Evolutionary conservation across 768 basidiomycete genomes (phyloP).

Genomic region (Candolleomyces efflorescens): DNA sequence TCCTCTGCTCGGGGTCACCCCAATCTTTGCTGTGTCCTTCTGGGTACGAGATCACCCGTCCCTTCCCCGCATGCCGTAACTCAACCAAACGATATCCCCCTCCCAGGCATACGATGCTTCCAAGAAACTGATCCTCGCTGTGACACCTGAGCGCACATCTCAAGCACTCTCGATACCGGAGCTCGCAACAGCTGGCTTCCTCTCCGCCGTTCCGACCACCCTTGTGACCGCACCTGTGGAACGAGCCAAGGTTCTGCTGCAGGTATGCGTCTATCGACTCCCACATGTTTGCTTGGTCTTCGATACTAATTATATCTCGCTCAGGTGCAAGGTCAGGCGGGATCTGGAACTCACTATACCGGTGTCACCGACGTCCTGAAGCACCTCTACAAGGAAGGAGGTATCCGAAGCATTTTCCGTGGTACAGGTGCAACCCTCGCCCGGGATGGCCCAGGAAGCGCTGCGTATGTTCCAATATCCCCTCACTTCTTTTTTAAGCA

Average conservation of each 20-base stretch:
- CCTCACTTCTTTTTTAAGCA: constrained; percentile 3
- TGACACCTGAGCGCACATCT: constrained; percentile 74
- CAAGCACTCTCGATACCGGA: constrained; percentile 66
- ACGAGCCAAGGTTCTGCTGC: constrained; percentile 92
- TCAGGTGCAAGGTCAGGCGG: constrained; percentile 89
- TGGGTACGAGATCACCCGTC: constrained; percentile 57
- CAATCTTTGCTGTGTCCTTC: constrained; percentile 97
- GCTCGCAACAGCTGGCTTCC: constrained; percentile 88
- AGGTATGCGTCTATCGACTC: constrained; percentile 42
- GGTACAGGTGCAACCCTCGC: constrained; percentile 92
- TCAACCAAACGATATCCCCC: constrained; percentile 1
- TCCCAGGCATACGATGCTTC: constrained; percentile 87
- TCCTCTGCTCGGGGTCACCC: constrained; percentile 90
- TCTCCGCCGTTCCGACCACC: constrained; percentile 91
- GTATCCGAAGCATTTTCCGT: constrained; percentile 85
- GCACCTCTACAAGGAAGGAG: constrained; percentile 92
- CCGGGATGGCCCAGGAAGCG: constrained; percentile 94
- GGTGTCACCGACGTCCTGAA: constrained; percentile 90
- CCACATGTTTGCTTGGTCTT: neutral
- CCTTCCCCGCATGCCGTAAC: constrained; percentile 4
- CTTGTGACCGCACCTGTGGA: constrained; percentile 95
- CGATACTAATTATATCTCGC: constrained; percentile 7
- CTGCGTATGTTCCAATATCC: constrained; percentile 61
- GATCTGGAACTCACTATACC: constrained; percentile 67
- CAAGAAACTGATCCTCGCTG: constrained; percentile 74